phyloP scores from a whole-genome alignment of 2,329 filamentous ascomycete genomes.

The Monilinia vaccinii-corymbosi region DNA sequence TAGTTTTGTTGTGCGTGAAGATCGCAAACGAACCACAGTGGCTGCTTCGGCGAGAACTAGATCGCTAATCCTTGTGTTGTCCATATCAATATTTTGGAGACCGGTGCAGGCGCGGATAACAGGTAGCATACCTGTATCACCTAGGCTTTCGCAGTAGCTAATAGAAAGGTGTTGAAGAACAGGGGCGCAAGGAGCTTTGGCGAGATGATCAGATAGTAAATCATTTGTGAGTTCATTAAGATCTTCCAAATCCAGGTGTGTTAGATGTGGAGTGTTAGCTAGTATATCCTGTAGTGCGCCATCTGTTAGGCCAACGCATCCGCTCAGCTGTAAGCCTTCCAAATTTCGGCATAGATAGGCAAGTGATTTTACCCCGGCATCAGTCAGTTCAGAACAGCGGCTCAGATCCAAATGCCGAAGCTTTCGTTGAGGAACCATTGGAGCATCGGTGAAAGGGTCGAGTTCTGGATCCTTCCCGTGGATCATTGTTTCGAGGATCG shows the following conservation, averaged over 20 bases:
- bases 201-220: conserved; percentile 61
- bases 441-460: conserved; percentile 68
- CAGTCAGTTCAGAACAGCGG: conserved; percentile 66
- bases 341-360: conserved; percentile 68
- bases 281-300: conserved; percentile 63
- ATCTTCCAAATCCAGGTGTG: conserved; percentile 85
- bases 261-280: conserved; percentile 65
- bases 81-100: conserved; percentile 69
- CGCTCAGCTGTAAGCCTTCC: conserved; percentile 74
- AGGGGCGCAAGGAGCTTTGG: conserved; percentile 64
- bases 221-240: conserved; percentile 67
- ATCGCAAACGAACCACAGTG: conserved; percentile 62
- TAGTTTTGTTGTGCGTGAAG: conserved; percentile 27
- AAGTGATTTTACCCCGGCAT: conserved; percentile 59
- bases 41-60: conserved; percentile 79
- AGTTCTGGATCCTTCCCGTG: conserved; percentile 68
- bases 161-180: conserved; percentile 73
- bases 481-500: conserved; percentile 63
- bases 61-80: conserved; percentile 88
- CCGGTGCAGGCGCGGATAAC: conserved; percentile 66
- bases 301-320: conserved; percentile 67
- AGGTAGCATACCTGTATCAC: conserved; percentile 75
- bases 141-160: conserved; percentile 80
- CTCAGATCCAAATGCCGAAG: conserved; percentile 81
- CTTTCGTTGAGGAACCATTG: conserved; percentile 66